Evolutionary conservation across 208 protist species (phyloP).

Genomic region (Wallacemonas sp.): DNA sequence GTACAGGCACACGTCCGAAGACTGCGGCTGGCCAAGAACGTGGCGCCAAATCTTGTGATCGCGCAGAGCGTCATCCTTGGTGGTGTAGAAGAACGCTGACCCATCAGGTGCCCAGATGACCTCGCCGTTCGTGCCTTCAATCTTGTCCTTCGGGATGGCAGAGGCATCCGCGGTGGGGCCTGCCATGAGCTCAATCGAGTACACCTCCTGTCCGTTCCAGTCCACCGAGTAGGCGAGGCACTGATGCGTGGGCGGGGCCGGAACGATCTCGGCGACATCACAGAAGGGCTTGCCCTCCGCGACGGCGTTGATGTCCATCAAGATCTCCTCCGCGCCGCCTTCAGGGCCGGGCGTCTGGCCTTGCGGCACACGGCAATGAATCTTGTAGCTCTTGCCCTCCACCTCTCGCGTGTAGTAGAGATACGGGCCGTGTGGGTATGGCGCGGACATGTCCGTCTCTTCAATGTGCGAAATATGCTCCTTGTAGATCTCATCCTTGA

Average conservation of each 20-base stretch:
- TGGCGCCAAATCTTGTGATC: constrained; percentile 88
- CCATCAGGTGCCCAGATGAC: constrained; percentile 70
- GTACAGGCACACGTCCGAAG: constrained; percentile 78
- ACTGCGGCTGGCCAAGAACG: constrained; percentile 69
- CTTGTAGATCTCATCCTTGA: constrained; percentile 70
- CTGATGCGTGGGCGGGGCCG: constrained; percentile 60
- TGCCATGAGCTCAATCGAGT: constrained; percentile 69
- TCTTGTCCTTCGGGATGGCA: constrained; percentile 35
- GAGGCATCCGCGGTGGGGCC: constrained; percentile 14
- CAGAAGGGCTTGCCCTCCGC: constrained; percentile 85
- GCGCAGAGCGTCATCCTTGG: constrained; percentile 75
- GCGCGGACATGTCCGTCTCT: constrained; percentile 79
- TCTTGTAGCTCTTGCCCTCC: constrained; percentile 85
- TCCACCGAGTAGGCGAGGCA: constrained; percentile 85
- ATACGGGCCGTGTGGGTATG: constrained; percentile 66
- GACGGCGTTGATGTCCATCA: constrained; percentile 83
- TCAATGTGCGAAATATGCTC: constrained; percentile 89
- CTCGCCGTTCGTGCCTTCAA: constrained; percentile 72
- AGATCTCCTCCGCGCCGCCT: constrained; percentile 62
- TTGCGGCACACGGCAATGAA: constrained; percentile 75
- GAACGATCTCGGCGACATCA: constrained; percentile 51
- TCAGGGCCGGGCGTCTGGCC: constrained; percentile 38
- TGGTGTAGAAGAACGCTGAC: constrained; percentile 81
- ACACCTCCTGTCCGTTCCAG: constrained; percentile 83
- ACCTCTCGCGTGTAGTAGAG: constrained; percentile 85